These are phyloP conservation scores for Calonectria naviculata DNA, from an alignment of 2,329 filamentous ascomycete species.

Conservation along the genomic window DNA sequence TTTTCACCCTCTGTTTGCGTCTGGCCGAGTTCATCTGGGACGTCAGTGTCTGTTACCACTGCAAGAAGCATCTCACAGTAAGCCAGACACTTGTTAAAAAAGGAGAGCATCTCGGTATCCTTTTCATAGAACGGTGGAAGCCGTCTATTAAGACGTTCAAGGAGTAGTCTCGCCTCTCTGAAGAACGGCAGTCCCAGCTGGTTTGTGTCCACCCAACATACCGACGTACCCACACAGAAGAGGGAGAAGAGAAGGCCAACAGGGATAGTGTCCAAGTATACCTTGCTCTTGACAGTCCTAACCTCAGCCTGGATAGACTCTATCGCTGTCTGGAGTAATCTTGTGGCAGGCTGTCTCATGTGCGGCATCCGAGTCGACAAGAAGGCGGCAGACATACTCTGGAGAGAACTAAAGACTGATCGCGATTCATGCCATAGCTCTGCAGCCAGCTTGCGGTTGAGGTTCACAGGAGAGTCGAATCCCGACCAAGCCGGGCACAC, in stretches of 20 bases:
- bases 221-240: conserved; percentile 53
- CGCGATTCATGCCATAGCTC: conserved; percentile 50
- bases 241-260: conserved; percentile 50
- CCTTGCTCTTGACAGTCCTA: conserved; percentile 35
- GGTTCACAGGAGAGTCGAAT: conserved; percentile 51
- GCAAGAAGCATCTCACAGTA: conserved; percentile 56
- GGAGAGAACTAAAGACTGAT: conserved; percentile 50
- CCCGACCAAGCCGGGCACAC: conserved; percentile 55
- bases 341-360: conserved; percentile 47
- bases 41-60: conserved; percentile 46
- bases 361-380: conserved; percentile 47
- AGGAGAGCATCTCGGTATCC: conserved; percentile 45
- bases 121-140: conserved; percentile 20
- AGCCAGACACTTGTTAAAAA: conserved; percentile 51
- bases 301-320: conserved; percentile 49
- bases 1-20: not conserved
- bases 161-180: conserved; percentile 40
- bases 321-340: conserved; percentile 48
- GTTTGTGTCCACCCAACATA: conserved; percentile 52
- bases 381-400: conserved; percentile 55
- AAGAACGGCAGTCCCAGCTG: conserved; percentile 48
- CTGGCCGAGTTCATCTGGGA: not conserved
- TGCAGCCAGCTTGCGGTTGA: conserved; percentile 51
- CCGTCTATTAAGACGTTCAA: conserved; percentile 39
- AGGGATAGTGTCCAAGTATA: conserved; percentile 39